A percentile compares a stretch with the other conserved stretches of the same genome.
phyloP scores from a whole-genome alignment of 1,139 yeast genomes.

The Kodamaea arcana region DNA sequence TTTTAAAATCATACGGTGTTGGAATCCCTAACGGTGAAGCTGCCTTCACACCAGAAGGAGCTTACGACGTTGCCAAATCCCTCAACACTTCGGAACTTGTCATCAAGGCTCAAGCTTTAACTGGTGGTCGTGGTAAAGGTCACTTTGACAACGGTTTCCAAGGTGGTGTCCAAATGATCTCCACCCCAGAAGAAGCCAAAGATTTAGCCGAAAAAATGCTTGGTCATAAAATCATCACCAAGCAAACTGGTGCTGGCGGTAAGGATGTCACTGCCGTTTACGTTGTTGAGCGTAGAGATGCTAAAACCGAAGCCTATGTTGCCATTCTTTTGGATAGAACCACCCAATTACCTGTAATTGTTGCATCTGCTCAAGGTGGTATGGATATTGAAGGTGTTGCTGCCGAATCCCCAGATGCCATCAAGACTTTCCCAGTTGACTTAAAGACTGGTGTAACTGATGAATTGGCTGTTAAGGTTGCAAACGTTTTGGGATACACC shows the following conservation, averaged over 20 bases:
- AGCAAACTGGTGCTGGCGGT: constrained; percentile 97
- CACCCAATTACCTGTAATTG: constrained; percentile 85
- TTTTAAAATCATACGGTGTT: constrained; percentile 76
- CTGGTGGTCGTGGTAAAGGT: constrained; percentile 99
- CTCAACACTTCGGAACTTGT: constrained; percentile 77
- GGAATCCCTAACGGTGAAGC: constrained; percentile 91
- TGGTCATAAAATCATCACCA: constrained; percentile 89
- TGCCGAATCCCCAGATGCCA: constrained; percentile 83
- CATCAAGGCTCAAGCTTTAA: constrained; percentile 95
- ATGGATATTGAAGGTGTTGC: constrained; percentile 99
- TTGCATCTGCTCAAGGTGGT: constrained; percentile 98
- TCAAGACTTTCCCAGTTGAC: constrained; percentile 81
- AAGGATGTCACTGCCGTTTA: constrained; percentile 96
- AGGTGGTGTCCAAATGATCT: constrained; percentile 93
- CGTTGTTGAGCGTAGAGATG: constrained; percentile 92
- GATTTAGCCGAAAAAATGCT: constrained; percentile 87
- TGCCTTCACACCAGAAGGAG: constrained; percentile 86
- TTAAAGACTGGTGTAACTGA: constrained; percentile 79
- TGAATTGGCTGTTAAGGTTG: constrained; percentile 69
- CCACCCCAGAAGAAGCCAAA: constrained; percentile 82
- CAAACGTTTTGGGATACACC: constrained; percentile 78
- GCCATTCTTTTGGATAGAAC: constrained; percentile 95
- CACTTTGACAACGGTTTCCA: constrained; percentile 92
- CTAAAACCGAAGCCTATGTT: constrained; percentile 89
- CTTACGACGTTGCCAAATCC: constrained; percentile 70